Evolutionary conservation across 2,329 filamentous ascomycete genomes (phyloP).

Genomic region (Mollisiaceae sp.): DNA sequence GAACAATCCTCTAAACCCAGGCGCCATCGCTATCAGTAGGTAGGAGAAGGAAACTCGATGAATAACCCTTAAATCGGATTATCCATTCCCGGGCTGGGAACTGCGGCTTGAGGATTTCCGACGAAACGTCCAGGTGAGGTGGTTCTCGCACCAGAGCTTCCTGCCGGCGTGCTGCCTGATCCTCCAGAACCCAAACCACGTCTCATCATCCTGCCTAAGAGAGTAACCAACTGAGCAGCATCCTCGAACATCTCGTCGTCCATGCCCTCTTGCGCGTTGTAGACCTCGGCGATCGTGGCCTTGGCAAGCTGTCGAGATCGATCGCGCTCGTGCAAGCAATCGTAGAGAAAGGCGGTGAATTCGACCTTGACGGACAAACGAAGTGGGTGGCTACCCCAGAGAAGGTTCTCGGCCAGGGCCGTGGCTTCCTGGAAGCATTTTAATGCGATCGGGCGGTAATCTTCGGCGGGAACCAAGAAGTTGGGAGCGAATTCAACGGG

Average conservation of each 20-base stretch:
- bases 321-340: slow-evolving; percentile 84
- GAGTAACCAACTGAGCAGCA: slow-evolving; percentile 84
- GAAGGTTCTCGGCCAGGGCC: slow-evolving; percentile 71
- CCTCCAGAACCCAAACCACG: slow-evolving; percentile 53
- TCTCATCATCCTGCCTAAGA: slow-evolving; percentile 88
- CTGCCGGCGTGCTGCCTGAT: slow-evolving; percentile 29
- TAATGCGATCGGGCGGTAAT: slow-evolving; percentile 85
- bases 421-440: slow-evolving; percentile 81
- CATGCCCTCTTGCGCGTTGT: slow-evolving; percentile 89
- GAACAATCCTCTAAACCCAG: neutral
- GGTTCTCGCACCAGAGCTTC: slow-evolving; percentile 26
- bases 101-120: slow-evolving; percentile 6
- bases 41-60: neutral
- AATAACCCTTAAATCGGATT: slow-evolving; percentile 35
- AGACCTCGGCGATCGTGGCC: slow-evolving; percentile 86
- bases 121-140: slow-evolving; percentile 25
- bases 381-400: slow-evolving; percentile 89
- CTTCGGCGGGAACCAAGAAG: slow-evolving; percentile 77
- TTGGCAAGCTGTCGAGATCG: slow-evolving; percentile 78
- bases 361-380: slow-evolving; percentile 90
- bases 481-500: slow-evolving; percentile 58
- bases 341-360: slow-evolving; percentile 90
- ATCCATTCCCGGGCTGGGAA: slow-evolving; percentile 36
- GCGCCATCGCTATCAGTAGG: neutral
- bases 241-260: slow-evolving; percentile 95